Conservation (phyloP, 352 stramenopile species). For the Phytophthora foliorum region DNA sequence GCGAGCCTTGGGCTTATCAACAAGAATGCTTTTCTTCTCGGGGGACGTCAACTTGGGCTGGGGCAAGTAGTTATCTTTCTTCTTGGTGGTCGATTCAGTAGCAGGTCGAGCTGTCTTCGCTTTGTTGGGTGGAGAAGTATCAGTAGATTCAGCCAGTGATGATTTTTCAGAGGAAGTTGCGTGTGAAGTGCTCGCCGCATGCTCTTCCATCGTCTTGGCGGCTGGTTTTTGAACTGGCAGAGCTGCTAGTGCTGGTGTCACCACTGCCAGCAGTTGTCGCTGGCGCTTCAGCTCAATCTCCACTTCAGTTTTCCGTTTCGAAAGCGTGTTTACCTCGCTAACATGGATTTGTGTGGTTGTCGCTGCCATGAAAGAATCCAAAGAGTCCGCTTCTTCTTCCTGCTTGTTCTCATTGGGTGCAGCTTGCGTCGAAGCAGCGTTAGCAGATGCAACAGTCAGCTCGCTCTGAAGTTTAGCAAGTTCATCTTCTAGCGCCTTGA, state of each 20-base stretch:
- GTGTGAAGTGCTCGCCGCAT: slow-evolving; percentile 1
- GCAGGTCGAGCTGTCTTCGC: neutral
- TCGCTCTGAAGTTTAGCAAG: slow-evolving; percentile 44
- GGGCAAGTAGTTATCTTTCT: neutral
- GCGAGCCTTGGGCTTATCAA: slow-evolving; percentile 3
- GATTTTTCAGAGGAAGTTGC: neutral
- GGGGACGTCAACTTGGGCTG: neutral
- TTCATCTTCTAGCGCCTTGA: slow-evolving; percentile 51
- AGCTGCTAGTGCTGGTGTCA: slow-evolving; percentile 59
- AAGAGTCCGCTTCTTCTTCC: slow-evolving; percentile 51
- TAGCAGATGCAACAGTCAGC: slow-evolving; percentile 22
- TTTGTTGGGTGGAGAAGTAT: slow-evolving; percentile 3
- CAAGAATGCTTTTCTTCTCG: slow-evolving; percentile 6
- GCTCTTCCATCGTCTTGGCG: slow-evolving; percentile 6
- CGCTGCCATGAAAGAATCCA: slow-evolving; percentile 77
- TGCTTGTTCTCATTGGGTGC: slow-evolving; percentile 28
- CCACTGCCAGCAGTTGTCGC: slow-evolving; percentile 58
- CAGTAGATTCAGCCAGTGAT: neutral
- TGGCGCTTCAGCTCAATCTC: slow-evolving; percentile 57
- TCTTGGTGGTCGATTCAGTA: neutral
- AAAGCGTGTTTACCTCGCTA: slow-evolving; percentile 41
- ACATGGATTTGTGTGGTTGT: slow-evolving; percentile 61
- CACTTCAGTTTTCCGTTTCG: slow-evolving; percentile 35
- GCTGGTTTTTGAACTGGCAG: slow-evolving; percentile 29
- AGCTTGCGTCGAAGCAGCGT: slow-evolving; percentile 13